These are phyloP conservation scores for Wakefieldia striispora DNA, from an alignment of 768 basidiomycete genomes.

Conservation along the genomic window DNA sequence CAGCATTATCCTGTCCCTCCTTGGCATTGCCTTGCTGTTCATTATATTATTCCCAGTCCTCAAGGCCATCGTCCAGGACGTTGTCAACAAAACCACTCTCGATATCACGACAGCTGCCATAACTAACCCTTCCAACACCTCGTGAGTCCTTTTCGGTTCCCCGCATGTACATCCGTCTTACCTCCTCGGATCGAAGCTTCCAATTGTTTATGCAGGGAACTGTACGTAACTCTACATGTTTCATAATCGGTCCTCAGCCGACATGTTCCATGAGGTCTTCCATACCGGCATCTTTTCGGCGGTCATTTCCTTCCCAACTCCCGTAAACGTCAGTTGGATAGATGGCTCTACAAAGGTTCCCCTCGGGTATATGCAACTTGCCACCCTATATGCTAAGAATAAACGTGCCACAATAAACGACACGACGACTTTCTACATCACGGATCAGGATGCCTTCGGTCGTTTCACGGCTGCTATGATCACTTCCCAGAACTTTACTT, in stretches of 20 bases:
- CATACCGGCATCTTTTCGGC: slow-evolving; percentile 69
- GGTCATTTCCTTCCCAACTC: slow-evolving; percentile 56
- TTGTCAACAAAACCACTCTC: slow-evolving; percentile 55
- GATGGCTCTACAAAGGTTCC: slow-evolving; percentile 43
- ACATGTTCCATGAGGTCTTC: slow-evolving; percentile 42
- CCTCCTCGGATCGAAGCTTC: slow-evolving; percentile 41
- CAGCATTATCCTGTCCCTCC: slow-evolving; percentile 44
- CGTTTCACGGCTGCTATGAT: slow-evolving; percentile 63
- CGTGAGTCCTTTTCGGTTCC: slow-evolving; percentile 38
- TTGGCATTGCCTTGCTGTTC: slow-evolving; percentile 64
- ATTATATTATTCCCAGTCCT: slow-evolving; percentile 68
- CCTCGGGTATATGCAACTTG: slow-evolving; percentile 55
- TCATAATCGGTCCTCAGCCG: neutral
- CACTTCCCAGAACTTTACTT: slow-evolving; percentile 64
- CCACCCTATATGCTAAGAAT: slow-evolving; percentile 45
- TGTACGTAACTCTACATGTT: slow-evolving; percentile 34
- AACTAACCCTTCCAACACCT: slow-evolving; percentile 50
- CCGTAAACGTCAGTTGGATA: slow-evolving; percentile 60
- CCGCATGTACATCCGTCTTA: slow-evolving; percentile 1
- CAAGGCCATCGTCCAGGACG: slow-evolving; percentile 60
- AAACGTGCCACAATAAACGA: slow-evolving; percentile 65
- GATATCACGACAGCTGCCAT: slow-evolving; percentile 54
- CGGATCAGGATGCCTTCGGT: slow-evolving; percentile 55
- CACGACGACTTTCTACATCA: slow-evolving; percentile 55
- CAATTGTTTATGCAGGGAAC: slow-evolving; percentile 49